Percentiles rank a stretch among this genome's conserved stretches.
Conservation (phyloP, 139 green algal species). For the Tetratostichococcus sp. region DNA sequence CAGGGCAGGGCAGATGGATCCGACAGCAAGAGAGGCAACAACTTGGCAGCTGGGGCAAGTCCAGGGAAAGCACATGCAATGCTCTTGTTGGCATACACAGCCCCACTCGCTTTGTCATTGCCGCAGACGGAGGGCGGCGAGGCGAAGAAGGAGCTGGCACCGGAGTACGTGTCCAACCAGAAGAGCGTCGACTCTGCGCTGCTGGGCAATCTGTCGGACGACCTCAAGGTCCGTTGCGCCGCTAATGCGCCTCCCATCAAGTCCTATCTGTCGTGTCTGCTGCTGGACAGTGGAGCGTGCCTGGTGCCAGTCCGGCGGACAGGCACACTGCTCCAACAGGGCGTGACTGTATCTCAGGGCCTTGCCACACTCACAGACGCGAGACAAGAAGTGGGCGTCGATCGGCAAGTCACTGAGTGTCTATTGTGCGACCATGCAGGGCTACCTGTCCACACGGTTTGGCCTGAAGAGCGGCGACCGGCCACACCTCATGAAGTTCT, state of each 20-base stretch:
- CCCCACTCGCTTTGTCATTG: neutral
- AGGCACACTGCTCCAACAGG: too few species aligned
- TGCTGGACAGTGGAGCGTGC: neutral
- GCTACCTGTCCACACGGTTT: slow-evolving; percentile 89
- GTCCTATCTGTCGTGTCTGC: neutral
- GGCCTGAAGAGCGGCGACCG: slow-evolving; percentile 83
- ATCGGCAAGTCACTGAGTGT: slow-evolving; percentile 31
- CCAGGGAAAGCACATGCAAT: too few species aligned
- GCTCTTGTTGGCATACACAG: too few species aligned
- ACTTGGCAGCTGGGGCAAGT: neutral
- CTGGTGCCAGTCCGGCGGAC: neutral
- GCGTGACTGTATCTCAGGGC: too few species aligned
- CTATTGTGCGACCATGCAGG: too few species aligned
- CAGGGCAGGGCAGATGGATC: too few species aligned
- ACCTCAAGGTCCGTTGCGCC: neutral
- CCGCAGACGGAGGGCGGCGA: slow-evolving; percentile 17
- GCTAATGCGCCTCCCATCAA: too few species aligned
- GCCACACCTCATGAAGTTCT: slow-evolving; percentile 98
- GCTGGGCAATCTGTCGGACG: neutral
- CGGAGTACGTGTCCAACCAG: slow-evolving; percentile 87
- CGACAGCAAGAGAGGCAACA: too few species aligned
- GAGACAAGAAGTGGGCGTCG: slow-evolving; percentile 46
- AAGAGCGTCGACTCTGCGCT: slow-evolving; percentile 79
- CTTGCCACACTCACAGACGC: slow-evolving; percentile 43
- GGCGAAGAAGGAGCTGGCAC: slow-evolving; percentile 78